These are phyloP conservation scores for Dicorynia guianensis DNA, from an alignment of 306 rosid genomes.

Conservation along the genomic window DNA sequence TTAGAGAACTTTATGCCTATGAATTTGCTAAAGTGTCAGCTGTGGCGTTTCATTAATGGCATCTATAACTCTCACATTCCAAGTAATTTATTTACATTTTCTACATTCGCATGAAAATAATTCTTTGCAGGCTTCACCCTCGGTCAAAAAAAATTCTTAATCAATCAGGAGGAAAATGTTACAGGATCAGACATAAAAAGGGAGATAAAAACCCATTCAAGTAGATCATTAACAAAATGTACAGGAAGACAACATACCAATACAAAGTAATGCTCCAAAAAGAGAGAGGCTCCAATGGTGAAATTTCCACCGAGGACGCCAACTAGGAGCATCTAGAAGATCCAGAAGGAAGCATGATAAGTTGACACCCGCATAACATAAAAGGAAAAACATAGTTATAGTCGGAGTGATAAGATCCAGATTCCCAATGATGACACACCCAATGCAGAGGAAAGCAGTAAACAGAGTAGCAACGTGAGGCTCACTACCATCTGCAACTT, in stretches of 20 bases:
- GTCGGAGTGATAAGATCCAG: conserved; percentile 99
- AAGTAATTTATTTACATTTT: conserved; percentile 9
- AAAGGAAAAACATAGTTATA: conserved; percentile 95
- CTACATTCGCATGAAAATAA: conserved; percentile 9
- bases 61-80: conserved; percentile 16
- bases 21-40: too few relatives aligned
- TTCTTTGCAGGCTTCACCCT: too few relatives aligned
- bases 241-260: conserved; percentile 62
- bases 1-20: too few relatives aligned
- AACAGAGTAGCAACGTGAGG: conserved; percentile 93
- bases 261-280: conserved; percentile 91
- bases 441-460: conserved; percentile 84
- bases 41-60: neutral
- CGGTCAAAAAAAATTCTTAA: too few relatives aligned
- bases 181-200: conserved; percentile 16
- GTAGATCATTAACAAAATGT: neutral
- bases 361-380: conserved; percentile 97
- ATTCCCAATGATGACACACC: conserved; percentile 97
- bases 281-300: conserved; percentile 99
- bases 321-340: conserved; percentile 99
- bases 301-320: conserved; percentile 99
- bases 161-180: conserved; percentile 12
- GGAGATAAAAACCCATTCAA: conserved; percentile 15
- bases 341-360: conserved; percentile 99
- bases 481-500: conserved; percentile 83